phyloP scores from a whole-genome alignment of 768 basidiomycete genomes.

The Xerocomellus chrysenteron region DNA sequence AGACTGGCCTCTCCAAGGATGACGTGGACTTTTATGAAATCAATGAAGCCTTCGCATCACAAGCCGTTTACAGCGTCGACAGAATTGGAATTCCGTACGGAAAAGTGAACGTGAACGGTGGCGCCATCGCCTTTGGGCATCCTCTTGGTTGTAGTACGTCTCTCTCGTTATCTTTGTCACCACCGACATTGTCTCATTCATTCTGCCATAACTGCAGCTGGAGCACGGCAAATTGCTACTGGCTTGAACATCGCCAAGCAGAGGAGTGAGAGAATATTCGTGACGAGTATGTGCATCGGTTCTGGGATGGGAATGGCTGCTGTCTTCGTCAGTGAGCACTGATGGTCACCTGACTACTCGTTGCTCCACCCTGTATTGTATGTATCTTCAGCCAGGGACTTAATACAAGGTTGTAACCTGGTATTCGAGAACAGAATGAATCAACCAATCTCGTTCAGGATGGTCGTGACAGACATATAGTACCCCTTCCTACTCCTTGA shows the following conservation, averaged over 20 bases:
- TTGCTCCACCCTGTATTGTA: not conserved
- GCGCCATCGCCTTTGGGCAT: constrained; percentile 88
- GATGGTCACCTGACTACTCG: constrained; percentile 6
- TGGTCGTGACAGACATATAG: not conserved
- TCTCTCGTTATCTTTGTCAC: constrained; percentile 6
- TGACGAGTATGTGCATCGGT: constrained; percentile 91
- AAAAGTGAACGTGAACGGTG: constrained; percentile 86
- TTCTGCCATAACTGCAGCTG: constrained; percentile 44
- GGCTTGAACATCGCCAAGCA: constrained; percentile 80
- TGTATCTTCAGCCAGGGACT: not conserved
- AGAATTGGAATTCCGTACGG: constrained; percentile 66
- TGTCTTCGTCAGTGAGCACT: constrained; percentile 84
- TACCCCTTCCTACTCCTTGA: not conserved
- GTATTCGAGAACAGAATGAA: not conserved
- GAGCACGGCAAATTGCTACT: constrained; percentile 85
- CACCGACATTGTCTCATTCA: not conserved
- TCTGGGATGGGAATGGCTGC: constrained; percentile 91
- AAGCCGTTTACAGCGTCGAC: constrained; percentile 73
- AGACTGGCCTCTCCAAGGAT: constrained; percentile 58
- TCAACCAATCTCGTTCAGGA: not conserved
- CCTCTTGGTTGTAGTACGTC: constrained; percentile 83
- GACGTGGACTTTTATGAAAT: constrained; percentile 93
- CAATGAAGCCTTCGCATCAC: constrained; percentile 88
- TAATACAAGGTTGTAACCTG: not conserved
- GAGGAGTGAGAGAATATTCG: constrained; percentile 72